Evolutionary conservation across 2,329 filamentous ascomycete genomes (phyloP), one percentile per base, ranked within the genome.

Genomic region (Polytolypa hystricis): DNA sequence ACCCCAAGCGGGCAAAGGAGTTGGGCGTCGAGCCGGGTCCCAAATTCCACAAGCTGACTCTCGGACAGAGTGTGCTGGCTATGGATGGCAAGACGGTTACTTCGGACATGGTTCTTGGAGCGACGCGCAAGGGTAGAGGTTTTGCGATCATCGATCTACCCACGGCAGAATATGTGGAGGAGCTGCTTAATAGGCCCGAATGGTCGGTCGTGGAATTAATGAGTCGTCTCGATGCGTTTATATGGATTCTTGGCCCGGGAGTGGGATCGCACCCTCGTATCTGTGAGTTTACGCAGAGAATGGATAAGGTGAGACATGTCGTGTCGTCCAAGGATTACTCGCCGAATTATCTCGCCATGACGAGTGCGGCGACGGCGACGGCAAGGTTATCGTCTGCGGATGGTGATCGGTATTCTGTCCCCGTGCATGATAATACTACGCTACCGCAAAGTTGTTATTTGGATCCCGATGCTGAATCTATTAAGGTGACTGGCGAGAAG

Each of bases 111-210:
- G 86, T 96, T 1, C 53, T 98, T 35, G 84, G 73, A 1, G 66
- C 77, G 8, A 61, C 70, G 3, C 70, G 77, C 38, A 68, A 72
- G 4, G 86, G 86, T 8, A 73, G 69, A 38, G 87, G 84, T 2
- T 69, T 94, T 44, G 81, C 83, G 6, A 68, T 98, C 5, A 66
- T 93, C 27, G 87, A 96, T 47, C 57, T 98, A 5, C 84, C 85
- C 1, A 73, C 78, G 10, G 43, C 56, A 1, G 73, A 77, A 5
- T 87, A 91, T 50, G 63, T 96, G 17, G 74, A 79, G 9, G 60
- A 71, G 4, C 69, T 95, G 35, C 49, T 93, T 29, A 64, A 67
- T 23, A 73, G 84, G 20, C 69, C 77, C 3, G 89, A 95, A 56
- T 87, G 83, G 77, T 63, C 68, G 12, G 72, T 73, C 25, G 49